A percentile compares a stretch with the other conserved stretches of the same genome.
Conservation (phyloP, 441 rosid species). For the Isatis lusitanica region DNA sequence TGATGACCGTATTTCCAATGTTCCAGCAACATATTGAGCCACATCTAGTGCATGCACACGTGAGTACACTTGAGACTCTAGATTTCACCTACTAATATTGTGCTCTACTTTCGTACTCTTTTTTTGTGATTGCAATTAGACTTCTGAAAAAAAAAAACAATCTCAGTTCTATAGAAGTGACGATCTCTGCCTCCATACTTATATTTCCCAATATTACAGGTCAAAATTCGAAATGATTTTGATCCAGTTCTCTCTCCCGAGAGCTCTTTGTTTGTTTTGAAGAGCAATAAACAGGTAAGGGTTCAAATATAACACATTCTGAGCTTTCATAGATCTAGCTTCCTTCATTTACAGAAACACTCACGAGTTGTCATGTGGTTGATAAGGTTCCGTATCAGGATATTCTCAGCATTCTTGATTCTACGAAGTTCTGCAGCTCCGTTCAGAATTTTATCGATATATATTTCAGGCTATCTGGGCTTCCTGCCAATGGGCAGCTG, state of each 20-base stretch:
- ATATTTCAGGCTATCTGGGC: constrained; percentile 86
- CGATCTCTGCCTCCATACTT: constrained; percentile 7
- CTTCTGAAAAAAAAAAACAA: not conserved
- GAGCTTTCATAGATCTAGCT: not conserved
- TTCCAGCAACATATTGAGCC: constrained; percentile 99
- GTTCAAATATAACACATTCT: not conserved
- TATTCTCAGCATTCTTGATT: constrained; percentile 83
- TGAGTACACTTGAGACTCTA: constrained; percentile 48
- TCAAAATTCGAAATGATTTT: constrained; percentile 98
- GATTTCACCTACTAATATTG: constrained; percentile 7
- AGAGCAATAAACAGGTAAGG: constrained; percentile 94
- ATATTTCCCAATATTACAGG: constrained; percentile 49
- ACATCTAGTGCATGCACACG: constrained; percentile 99
- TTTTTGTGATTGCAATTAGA: not conserved
- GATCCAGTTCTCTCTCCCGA: constrained; percentile 99
- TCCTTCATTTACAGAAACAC: constrained; percentile 19
- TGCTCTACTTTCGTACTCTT: not conserved
- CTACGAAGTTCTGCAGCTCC: constrained; percentile 78
- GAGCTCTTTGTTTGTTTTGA: constrained; percentile 96
- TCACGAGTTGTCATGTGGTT: constrained; percentile 31
- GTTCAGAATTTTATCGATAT: constrained; percentile 94
- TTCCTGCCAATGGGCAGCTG: constrained; percentile 79
- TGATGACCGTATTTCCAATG: constrained; percentile 98
- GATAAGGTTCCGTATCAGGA: constrained; percentile 86
- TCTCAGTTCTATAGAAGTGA: not conserved